These are phyloP conservation scores for Neoboletus magnificus DNA, from an alignment of 768 basidiomycete genomes.

Conservation along the genomic window DNA sequence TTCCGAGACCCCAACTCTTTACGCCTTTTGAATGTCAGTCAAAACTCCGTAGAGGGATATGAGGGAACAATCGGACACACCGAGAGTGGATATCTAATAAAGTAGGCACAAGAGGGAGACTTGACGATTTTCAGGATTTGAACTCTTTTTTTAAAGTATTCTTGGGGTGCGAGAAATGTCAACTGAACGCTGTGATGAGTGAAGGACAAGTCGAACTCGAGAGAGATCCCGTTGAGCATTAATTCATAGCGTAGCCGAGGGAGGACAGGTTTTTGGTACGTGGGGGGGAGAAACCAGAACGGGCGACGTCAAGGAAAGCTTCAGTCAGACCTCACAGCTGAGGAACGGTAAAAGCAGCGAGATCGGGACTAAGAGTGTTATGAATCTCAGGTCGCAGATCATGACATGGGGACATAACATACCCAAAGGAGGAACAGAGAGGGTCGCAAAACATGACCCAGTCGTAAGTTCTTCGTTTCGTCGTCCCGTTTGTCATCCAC, in stretches of 20 bases:
- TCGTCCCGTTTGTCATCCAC: no score
- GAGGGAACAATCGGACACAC: neutral
- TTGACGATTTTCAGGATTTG: neutral
- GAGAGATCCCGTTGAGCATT: neutral
- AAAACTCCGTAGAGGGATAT: neutral
- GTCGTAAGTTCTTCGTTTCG: neutral
- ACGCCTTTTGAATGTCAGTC: neutral
- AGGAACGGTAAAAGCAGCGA: slow-evolving; percentile 5
- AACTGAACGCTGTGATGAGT: neutral
- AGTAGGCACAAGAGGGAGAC: neutral
- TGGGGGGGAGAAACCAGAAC: neutral
- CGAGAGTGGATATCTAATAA: neutral
- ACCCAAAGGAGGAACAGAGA: neutral
- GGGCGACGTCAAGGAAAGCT: neutral
- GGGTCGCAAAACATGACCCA: neutral
- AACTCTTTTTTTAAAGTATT: neutral
- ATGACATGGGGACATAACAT: neutral
- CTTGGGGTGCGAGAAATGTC: neutral
- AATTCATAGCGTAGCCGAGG: neutral
- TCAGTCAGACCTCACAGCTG: neutral
- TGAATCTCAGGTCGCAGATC: neutral
- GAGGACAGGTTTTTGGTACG: neutral
- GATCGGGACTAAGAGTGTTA: neutral
- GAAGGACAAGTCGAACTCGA: neutral
- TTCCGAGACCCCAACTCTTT: neutral